Base-by-base conservation (phyloP, 805 yeast species). In the Candida broadrunensis region DNA sequence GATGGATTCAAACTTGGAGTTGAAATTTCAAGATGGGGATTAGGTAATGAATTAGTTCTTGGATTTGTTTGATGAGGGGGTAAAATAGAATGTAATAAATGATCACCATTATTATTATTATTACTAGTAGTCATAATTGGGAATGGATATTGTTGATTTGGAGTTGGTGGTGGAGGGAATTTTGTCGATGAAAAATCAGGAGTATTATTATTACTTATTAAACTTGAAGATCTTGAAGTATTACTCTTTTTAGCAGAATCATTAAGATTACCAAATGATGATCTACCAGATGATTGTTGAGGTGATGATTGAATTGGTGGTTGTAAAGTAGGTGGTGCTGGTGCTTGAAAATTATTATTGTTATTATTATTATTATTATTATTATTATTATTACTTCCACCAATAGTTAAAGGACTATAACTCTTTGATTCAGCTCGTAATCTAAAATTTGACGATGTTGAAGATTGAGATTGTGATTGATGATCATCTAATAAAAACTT, bases 31-130 rank as follows among this genome's bases (percentile, higher is more conserved):
- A 41, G 42, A 17, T 35, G 47, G 9, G 49, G 49, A 11, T 47
- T 53, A 1, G 60, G 60, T 29, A 56, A 47, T 15, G 59, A 55
- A 37, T 53, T 51, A 3, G 59, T 53, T 31, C 60, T 36, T 3
- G 49, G 29, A 16, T 35, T 29, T n/a, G 39, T 29, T n/a, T n/a
- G n/a, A n/a, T n/a, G n/a, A n/a, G 14, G 25, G 4, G 33, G 20
- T 16, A 30, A 25, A 4, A 12, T 15, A 3, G 19, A 13, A 4
- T 23, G 24, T 5, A 12, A 7, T 18, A n/a, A 5, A 23, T 25
- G 19, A 25, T 39, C 18, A n/a, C n/a, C n/a, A 16, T 19, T 11
- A 15, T 33, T 29, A 16, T 5, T 27, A 21, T 13, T 13, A 14
- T 36, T 42, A 9, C 24, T 9, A 21, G 39, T 26, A 13, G 30